Base-by-base conservation (phyloP, 2,329 filamentous ascomycete species). In the Curvularia sp. region DNA sequence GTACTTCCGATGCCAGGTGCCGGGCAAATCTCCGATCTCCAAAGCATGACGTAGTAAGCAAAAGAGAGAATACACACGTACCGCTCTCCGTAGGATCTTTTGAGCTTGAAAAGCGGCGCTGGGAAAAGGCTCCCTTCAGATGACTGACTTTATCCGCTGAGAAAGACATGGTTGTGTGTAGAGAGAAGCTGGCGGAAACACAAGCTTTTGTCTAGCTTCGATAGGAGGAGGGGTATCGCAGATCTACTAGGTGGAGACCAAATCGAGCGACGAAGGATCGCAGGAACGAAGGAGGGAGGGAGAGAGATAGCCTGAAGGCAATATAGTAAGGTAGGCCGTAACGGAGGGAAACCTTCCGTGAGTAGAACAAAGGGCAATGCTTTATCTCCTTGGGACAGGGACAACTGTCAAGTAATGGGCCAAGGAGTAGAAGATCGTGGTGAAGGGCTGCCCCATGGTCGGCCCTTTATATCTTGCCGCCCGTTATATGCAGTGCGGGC, bases 41-140 rank as follows among this genome's bases (percentile, higher is more conserved):
- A 42, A 42, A 61, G 26, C 52, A 63, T 63, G 59, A 63, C 57
- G 59, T 63, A 57, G 30, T 5, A 6, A 10, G 5, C 10, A 33
- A 15, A 58, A 33, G 13, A 51, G 9, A 41, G 38, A 56, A 53
- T 50, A 7, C 24, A 75, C 75, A 26, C 24, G 24, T 61, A 77
- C 75, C 75, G 63, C 66, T 77, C 56, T 76, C 75, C 30, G 58
- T 76, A 5, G 72, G 70, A 47, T 76, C 75, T 41, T 77, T 77
- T 12, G 65, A 70, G 44, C 63, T 70, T 5, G 74, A 77, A n/a
- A 77, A 76, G 22, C 75, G 65, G 48, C 75, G 61, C 51, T 72
- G 69, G 8, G 69, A 69, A 53, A 70, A 69, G 0, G 67, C 65
- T 3, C 66, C 64, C 69, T 69, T 75, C 8, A 75, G 53, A 20